A percentile compares a stretch with the other conserved stretches of the same genome.
Conservation (phyloP, 352 stramenopile species). For the Globisporangium acanthophoron region DNA sequence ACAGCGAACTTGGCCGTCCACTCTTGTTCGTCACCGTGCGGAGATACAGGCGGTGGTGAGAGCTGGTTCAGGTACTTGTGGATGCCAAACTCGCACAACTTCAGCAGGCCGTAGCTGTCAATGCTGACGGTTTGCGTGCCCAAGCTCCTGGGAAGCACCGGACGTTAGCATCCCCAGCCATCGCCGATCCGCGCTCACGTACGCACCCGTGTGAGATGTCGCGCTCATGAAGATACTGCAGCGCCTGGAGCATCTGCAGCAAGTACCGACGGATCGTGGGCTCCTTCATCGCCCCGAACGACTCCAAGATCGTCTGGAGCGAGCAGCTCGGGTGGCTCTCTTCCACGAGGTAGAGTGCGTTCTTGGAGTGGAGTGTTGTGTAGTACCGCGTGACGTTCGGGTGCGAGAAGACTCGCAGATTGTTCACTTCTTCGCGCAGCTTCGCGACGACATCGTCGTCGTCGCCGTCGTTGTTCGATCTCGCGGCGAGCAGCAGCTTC, state of each 20-base stretch:
- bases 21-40: slow-evolving; percentile 7
- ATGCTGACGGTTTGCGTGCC: slow-evolving; percentile 47
- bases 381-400: slow-evolving; percentile 37
- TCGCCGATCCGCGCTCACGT: neutral
- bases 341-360: slow-evolving; percentile 35
- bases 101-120: slow-evolving; percentile 50
- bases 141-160: slow-evolving; percentile 20
- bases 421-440: slow-evolving; percentile 31
- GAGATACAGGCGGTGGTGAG: neutral
- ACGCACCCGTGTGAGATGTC: slow-evolving; percentile 43
- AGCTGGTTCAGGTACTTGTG: slow-evolving; percentile 7
- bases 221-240: slow-evolving; percentile 41
- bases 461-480: neutral
- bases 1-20: slow-evolving; percentile 20
- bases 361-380: slow-evolving; percentile 25
- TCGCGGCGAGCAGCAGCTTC: slow-evolving; percentile 1
- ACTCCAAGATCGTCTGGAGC: slow-evolving; percentile 53
- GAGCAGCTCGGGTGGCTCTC: slow-evolving; percentile 33
- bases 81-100: slow-evolving; percentile 51
- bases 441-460: neutral
- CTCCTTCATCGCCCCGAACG: slow-evolving; percentile 73
- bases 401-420: slow-evolving; percentile 33
- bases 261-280: slow-evolving; percentile 64
- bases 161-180: neutral
- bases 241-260: slow-evolving; percentile 44